phyloP scores from a whole-genome alignment of 1,284 basidiomycete species.

The Uromyces viciae-fabae region DNA sequence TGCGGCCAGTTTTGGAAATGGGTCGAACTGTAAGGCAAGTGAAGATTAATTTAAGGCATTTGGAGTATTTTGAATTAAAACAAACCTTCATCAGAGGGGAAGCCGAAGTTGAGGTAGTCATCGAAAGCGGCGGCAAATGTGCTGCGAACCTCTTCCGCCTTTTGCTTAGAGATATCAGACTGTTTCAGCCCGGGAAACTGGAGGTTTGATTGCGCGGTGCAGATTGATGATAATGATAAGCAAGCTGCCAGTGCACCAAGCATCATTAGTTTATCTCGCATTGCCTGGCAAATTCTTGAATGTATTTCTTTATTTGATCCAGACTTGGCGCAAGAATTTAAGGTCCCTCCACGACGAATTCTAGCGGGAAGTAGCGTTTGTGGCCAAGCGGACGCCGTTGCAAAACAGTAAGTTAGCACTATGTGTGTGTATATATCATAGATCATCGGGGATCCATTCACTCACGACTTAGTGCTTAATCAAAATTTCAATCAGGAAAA shows the following conservation, averaged over 20 bases:
- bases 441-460: too few species aligned
- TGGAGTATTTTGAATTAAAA: background rate
- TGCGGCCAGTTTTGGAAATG: slow-evolving; percentile 18
- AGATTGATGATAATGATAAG: background rate
- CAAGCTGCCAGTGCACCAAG: background rate
- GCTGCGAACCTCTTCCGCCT: slow-evolving; percentile 13
- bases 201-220: background rate
- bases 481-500: too few species aligned
- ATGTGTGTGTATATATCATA: too few species aligned
- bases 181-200: slow-evolving; percentile 21
- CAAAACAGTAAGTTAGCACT: too few species aligned
- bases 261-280: background rate
- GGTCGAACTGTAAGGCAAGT: slow-evolving; percentile 24
- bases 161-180: slow-evolving; percentile 28
- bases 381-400: too few species aligned
- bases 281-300: background rate
- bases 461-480: too few species aligned
- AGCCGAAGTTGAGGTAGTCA: slow-evolving; percentile 35
- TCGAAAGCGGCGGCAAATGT: slow-evolving; percentile 30
- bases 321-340: too few species aligned
- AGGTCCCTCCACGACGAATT: too few species aligned
- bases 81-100: slow-evolving; percentile 34
- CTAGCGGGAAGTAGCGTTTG: too few species aligned
- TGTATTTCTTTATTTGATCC: too few species aligned
- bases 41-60: background rate